A percentile compares a stretch with the other conserved stretches of the same genome.
phyloP scores from a whole-genome alignment of 2,329 filamentous ascomycete genomes.

The Grosmannia serpens region DNA sequence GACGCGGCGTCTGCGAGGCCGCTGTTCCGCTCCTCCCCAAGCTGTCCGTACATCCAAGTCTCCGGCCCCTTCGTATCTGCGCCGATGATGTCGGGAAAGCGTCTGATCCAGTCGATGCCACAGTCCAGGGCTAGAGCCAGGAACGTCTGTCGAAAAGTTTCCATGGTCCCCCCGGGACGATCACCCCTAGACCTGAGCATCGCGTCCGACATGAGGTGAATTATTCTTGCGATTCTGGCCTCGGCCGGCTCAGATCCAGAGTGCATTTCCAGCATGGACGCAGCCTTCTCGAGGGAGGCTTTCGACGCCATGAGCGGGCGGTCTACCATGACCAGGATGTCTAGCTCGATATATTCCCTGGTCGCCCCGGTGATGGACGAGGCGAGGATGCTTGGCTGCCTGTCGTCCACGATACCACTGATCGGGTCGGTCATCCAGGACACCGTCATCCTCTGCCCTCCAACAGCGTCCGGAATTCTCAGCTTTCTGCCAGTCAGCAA shows the following conservation, averaged over 20 bases:
- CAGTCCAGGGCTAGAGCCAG: conserved; percentile 11
- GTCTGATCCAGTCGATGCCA: conserved; percentile 10
- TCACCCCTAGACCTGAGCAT: background rate
- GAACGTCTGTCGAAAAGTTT: background rate
- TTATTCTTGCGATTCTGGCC: background rate
- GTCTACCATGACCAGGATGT: conserved; percentile 10
- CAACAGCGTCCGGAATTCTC: background rate
- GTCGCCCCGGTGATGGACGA: conserved; percentile 9
- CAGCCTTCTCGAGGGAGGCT: background rate
- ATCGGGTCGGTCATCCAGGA: background rate
- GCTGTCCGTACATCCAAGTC: conserved; percentile 2
- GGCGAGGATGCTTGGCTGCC: background rate
- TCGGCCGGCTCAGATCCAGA: background rate
- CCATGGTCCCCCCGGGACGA: background rate
- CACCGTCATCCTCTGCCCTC: conserved; percentile 1
- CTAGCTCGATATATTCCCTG: conserved; percentile 14
- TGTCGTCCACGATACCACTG: conserved; percentile 4
- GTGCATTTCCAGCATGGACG: background rate
- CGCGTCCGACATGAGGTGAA: background rate
- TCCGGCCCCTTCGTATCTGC: background rate
- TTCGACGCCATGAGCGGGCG: conserved; percentile 1
- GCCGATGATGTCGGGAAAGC: conserved; percentile 7
- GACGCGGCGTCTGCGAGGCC: background rate
- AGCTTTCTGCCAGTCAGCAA: background rate
- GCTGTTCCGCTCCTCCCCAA: background rate